Base-by-base conservation (phyloP, 768 basidiomycete genomes). In the Podaxis mareebaensis region DNA sequence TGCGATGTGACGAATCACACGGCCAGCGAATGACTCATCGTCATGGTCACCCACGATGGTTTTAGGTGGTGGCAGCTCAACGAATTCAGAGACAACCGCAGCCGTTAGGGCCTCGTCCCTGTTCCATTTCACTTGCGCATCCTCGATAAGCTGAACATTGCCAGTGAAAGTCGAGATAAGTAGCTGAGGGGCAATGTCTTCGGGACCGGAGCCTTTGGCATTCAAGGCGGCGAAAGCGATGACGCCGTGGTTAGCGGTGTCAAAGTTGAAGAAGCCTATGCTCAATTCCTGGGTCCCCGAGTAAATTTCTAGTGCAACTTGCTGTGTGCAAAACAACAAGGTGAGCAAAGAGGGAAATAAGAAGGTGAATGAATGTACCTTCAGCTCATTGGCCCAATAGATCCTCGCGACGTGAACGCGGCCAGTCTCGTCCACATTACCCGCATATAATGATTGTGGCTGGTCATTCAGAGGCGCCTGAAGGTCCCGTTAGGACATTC, bases 111-210 rank as follows among this genome's bases (percentile, higher is more conserved):
- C 82, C 71, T 98, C 95, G 70, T 96, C 95, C 53, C 95, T 81
- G 0, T 83, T 84, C 93, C 94, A 96, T 30, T 82, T 78, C 30
- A 85, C 75, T 39, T 78, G 70, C 30, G 85, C 78, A 24, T 83
- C 81, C 53, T 62, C 57, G 51, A 58, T 58, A 20, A 56, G 28
- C 33, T 68, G 67, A 15, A 68, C 28, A 24, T 65, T 85, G 77
- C 91, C 93, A 93, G 8, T 90, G 75, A 67, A 95, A 90, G 28
- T 95, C 68, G 3, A 91, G 79, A 10, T 93, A 93, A 1, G 90
- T 89, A n/a, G 85, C 83, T 0, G 91, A 91, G 1, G 88, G 24
- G 26, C 15, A 20, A 58, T 59, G 42, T 53, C 42, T 6, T 28
- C 33, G 4, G 56, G 33, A 38, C 36, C 40, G 38, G 46, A 20